These are phyloP conservation scores for Mercurialis annua DNA, from an alignment of 345 rosid genomes.

Conservation along the genomic window DNA sequence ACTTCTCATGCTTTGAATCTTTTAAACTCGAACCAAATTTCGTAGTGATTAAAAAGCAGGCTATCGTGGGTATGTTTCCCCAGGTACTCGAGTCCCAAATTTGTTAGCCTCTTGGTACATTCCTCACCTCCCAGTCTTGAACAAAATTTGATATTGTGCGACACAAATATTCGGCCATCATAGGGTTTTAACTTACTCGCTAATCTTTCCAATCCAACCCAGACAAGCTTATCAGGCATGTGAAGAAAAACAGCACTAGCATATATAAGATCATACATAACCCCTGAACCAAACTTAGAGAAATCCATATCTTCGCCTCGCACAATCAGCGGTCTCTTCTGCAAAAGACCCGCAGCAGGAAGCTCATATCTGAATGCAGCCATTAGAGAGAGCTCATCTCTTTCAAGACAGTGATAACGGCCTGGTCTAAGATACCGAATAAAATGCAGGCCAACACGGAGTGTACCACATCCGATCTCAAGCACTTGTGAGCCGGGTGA, in stretches of 20 bases:
- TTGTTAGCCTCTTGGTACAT: slow-evolving; percentile 63
- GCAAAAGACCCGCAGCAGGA: slow-evolving; percentile 86
- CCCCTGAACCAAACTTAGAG: slow-evolving; percentile 56
- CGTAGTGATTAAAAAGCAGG: slow-evolving; percentile 90
- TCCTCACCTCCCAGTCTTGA: slow-evolving; percentile 73
- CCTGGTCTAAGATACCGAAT: slow-evolving; percentile 63
- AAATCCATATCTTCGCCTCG: slow-evolving; percentile 94
- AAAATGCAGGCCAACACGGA: slow-evolving; percentile 92
- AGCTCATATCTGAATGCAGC: slow-evolving; percentile 93
- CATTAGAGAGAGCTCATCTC: slow-evolving; percentile 93
- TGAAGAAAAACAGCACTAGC: slow-evolving; percentile 98
- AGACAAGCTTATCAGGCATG: slow-evolving; percentile 93
- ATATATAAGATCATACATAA: slow-evolving; percentile 73
- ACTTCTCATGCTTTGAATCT: slow-evolving; percentile 42
- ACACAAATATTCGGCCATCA: slow-evolving; percentile 82
- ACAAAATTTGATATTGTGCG: slow-evolving; percentile 90
- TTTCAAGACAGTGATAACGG: slow-evolving; percentile 84
- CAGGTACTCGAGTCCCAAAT: slow-evolving; percentile 74
- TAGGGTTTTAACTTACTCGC: slow-evolving; percentile 65
- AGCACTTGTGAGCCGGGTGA: slow-evolving; percentile 60
- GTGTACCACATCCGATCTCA: slow-evolving; percentile 95
- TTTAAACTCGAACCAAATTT: slow-evolving; percentile 87
- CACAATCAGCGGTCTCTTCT: slow-evolving; percentile 77
- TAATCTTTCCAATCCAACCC: slow-evolving; percentile 84
- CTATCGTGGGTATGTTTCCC: slow-evolving; percentile 83